Evolutionary conservation across 108 stramenopile genomes (phyloP).

Genomic region (Cyclostephanos tholiformis): DNA sequence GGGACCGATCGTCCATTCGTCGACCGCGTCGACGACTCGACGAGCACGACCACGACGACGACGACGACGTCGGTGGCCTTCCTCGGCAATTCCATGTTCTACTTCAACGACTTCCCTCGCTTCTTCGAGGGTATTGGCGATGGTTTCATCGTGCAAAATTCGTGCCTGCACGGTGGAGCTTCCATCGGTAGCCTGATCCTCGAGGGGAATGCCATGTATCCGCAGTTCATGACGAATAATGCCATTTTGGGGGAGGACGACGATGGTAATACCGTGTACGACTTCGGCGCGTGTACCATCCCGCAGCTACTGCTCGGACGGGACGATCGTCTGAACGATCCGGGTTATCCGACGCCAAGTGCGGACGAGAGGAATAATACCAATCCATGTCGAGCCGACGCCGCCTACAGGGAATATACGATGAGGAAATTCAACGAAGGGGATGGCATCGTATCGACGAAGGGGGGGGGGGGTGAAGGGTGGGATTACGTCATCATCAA

Average conservation of each 20-base stretch:
- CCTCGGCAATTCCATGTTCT: constrained; percentile 60
- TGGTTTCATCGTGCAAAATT: constrained; percentile 49
- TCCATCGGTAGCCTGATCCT: constrained; percentile 36
- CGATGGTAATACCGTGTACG: constrained; percentile 40
- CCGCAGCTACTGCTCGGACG: constrained; percentile 54
- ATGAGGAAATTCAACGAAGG: not conserved
- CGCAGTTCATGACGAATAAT: constrained; percentile 47
- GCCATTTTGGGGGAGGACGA: constrained; percentile 31
- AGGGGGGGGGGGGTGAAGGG: not conserved
- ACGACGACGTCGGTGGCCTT: constrained; percentile 52
- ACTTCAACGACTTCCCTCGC: constrained; percentile 62
- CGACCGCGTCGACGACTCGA: constrained; percentile 63
- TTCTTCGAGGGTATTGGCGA: constrained; percentile 42
- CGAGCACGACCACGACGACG: constrained; percentile 91
- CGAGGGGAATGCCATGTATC: constrained; percentile 64
- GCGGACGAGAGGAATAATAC: not conserved
- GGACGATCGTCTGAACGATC: constrained; percentile 29
- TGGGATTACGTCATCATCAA: constrained; percentile 2
- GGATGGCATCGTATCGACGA: not conserved
- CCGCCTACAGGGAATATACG: not conserved
- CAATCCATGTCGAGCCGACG: not conserved
- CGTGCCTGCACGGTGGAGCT: constrained; percentile 51
- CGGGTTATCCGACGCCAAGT: constrained; percentile 35
- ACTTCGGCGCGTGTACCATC: constrained; percentile 63
- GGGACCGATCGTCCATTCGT: too few relatives aligned